Base-by-base conservation (phyloP, 2,329 filamentous ascomycete species). In the Penicillium brasilianum region DNA sequence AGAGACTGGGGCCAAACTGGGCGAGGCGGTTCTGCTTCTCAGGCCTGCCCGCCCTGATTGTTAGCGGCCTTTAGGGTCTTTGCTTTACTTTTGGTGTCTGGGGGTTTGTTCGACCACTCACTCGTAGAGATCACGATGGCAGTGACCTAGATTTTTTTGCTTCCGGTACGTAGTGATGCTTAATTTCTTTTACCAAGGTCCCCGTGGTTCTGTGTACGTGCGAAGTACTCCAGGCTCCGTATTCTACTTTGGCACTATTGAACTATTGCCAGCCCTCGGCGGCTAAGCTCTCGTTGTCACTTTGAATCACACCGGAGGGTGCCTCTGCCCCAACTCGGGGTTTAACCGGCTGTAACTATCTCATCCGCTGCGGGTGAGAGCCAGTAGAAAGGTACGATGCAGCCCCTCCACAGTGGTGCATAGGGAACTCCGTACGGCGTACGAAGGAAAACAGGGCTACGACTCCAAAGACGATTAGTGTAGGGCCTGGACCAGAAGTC, bases 201-300 rank as follows among this genome's bases (percentile, higher is more conserved):
- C 32, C 10, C 8, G 18, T 20, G 32, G 11, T 39, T 52, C 50
- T 52, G 16, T 30, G 22, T 39, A 39, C 4, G 14, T 32, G 32
- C 25, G 28, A 10, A 51, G 49, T 28, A 16, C 11, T 11, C 49
- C 10, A 20, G n/a, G 18, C 18, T 34, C 32, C n/a, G 48, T 37
- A 39, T 37, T 37, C 51, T 2, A 7, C 11, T 57, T 59, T 46
- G 37, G 22, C 62, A 39, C 61, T 59, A 59, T 49, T 41, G 22
- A 59, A 39, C 61, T 59, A 59, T 49, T 41, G 16, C 44, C 61
- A 57, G 58, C 63, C 63, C 48, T 65, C 63, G n/a, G 63, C 63
- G 63, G 61, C 61, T 65, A 65, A 52, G 43, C 36, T 54, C 30
- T 44, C 11, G 41, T 41, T 54, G 51, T 55, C 50, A 34, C 57